Conservation (phyloP, 2,329 filamentous ascomycete genomes). For the Fusarium sp. region DNA sequence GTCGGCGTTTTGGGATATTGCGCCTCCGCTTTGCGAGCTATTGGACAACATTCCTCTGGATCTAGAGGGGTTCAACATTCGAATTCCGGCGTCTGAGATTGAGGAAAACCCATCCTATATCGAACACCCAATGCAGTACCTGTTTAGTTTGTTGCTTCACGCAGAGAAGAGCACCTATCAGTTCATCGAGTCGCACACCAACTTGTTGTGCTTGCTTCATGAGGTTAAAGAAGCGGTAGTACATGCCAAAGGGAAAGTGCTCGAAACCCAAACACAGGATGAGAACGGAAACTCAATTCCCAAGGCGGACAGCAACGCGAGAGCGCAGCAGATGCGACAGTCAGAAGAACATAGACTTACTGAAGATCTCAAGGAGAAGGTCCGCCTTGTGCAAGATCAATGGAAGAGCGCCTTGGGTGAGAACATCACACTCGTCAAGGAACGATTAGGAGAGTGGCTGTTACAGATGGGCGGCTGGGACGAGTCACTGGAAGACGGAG, state of each 20-base stretch:
- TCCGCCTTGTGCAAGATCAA: conserved; percentile 88
- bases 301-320: conserved; percentile 51
- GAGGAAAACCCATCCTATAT: conserved; percentile 87
- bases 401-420: conserved; percentile 90
- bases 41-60: conserved; percentile 80
- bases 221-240: conserved; percentile 87
- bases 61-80: conserved; percentile 71
- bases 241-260: conserved; percentile 72
- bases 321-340: conserved; percentile 67
- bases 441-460: conserved; percentile 78
- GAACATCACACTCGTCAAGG: conserved; percentile 77
- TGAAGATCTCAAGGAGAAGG: conserved; percentile 91
- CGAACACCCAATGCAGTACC: conserved; percentile 86
- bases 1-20: conserved; percentile 97
- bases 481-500: conserved; percentile 73
- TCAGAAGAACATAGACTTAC: conserved; percentile 79
- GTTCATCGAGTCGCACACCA: conserved; percentile 95
- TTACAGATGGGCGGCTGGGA: conserved; percentile 88
- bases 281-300: conserved; percentile 48
- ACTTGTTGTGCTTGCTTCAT: conserved; percentile 88
- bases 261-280: conserved; percentile 71
- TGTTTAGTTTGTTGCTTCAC: conserved; percentile 86
- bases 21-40: conserved; percentile 80
- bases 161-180: conserved; percentile 94
- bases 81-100: conserved; percentile 82